A percentile compares a stretch with the other conserved stretches of the same genome.
Conservation (phyloP, 2,329 filamentous ascomycete genomes). For the Zymoseptoria ardabiliae region DNA sequence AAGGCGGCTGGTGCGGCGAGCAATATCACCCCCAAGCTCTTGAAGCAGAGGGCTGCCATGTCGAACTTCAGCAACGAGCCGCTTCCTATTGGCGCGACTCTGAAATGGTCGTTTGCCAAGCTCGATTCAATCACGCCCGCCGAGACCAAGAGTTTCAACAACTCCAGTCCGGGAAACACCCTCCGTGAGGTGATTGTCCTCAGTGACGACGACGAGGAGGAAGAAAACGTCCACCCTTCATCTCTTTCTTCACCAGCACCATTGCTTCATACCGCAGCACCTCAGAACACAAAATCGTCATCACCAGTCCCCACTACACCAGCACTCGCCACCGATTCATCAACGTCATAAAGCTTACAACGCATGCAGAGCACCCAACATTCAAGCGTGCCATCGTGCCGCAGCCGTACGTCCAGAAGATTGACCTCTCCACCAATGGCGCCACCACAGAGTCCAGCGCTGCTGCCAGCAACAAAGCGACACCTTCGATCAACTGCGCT, state of each 20-base stretch:
- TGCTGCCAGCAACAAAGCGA: not conserved
- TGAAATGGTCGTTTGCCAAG: not conserved
- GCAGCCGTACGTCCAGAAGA: not conserved
- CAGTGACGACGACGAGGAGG: not conserved
- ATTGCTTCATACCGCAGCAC: not conserved
- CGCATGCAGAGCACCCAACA: conserved; percentile 7
- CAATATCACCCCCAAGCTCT: not conserved
- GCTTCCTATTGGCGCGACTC: not conserved
- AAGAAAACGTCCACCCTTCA: not conserved
- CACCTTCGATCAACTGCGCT: conserved; percentile 36
- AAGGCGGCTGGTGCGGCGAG: conserved; percentile 1
- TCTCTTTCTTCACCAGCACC: not conserved
- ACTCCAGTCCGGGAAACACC: not conserved
- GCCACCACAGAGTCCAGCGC: too few relatives aligned
- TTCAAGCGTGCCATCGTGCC: conserved; percentile 16
- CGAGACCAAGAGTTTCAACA: not conserved
- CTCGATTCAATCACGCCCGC: not conserved
- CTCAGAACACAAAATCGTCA: not conserved
- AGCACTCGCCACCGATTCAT: not conserved
- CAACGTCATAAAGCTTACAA: not conserved
- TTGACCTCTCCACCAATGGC: conserved; percentile 1
- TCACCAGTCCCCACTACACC: not conserved
- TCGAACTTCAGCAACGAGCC: not conserved
- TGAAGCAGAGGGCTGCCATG: not conserved
- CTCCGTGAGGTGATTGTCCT: not conserved